Evolutionary conservation across 192 early-diverging fungal species (phyloP).

Genomic region (Coemansia sp.): DNA sequence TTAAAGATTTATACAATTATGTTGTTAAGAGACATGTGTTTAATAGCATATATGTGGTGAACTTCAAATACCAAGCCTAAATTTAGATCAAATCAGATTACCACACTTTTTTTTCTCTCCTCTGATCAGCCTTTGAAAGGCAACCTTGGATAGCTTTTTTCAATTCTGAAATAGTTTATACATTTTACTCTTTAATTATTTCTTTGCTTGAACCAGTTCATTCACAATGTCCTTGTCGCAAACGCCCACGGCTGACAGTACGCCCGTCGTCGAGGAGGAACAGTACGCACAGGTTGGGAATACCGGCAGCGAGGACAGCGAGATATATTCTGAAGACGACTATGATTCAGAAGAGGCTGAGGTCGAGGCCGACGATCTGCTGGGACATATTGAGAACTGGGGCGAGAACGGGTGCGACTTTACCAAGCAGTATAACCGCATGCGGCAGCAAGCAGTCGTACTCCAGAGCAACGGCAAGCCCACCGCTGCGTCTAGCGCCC

Average conservation of each 20-base stretch:
- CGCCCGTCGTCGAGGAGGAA: background rate
- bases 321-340: constrained; percentile 32
- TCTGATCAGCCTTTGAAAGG: background rate
- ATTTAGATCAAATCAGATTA: background rate
- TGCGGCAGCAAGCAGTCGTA: constrained; percentile 67
- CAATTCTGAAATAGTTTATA: no score
- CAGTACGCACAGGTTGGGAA: background rate
- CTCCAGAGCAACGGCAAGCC: constrained; percentile 19
- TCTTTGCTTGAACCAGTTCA: background rate
- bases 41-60: no score
- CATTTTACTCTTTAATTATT: background rate
- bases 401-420: constrained; percentile 84
- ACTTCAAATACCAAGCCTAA: no score
- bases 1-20: no score
- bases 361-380: constrained; percentile 74
- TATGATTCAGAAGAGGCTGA: constrained; percentile 55
- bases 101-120: background rate
- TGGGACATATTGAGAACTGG: constrained; percentile 81
- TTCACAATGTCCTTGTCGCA: background rate
- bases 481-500: background rate
- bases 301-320: constrained; percentile 2
- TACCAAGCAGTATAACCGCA: constrained; percentile 90
- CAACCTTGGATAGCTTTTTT: no score
- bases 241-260: background rate
- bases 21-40: no score